Base-by-base conservation (phyloP, 768 basidiomycete species). In the Exsudoporus frostii region DNA sequence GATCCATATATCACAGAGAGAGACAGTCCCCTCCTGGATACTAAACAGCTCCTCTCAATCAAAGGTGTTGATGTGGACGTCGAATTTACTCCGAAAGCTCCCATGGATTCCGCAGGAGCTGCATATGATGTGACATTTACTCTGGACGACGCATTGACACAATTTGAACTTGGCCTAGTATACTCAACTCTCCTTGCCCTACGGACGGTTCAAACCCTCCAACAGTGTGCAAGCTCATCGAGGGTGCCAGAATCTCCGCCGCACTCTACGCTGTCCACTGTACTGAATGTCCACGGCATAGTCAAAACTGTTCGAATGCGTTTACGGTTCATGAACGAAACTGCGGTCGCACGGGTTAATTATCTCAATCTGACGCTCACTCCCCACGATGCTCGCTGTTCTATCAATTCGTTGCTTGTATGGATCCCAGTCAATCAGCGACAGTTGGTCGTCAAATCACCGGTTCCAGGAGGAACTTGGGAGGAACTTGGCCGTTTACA, bases 401-500 rank as follows among this genome's bases (percentile, higher is more conserved):
- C 72, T 45, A 68, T 74, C 62, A 70, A 74, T 37, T 80, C 72
- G 51, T 61, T 73, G n/a, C 65, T 74, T 55, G 73, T 79, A 7
- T 90, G 83, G 69, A 84, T 89, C 13, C 78, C 81, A 27, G 78
- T 84, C 34, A 48, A 64, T 15, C 63, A 65, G 33, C 73, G 72
- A 57, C 55, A 54, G 17, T 74, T 74, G 34, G 34, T 36, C 62
- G 72, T 76, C 50, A 60, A 66, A 7, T 53, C 27, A 25, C 25
- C 70, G 17, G 46, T 60, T 9, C 22, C 37, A 7, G 70, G 65
- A 11, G 76, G 73, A 13, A 74, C 75, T 50, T 95, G 91, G 91
- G 90, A 89, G 53, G 90, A 93, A 64, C 71, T 96, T 5, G 68
- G 78, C 6, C 78, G 79, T 8, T 61, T 95, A 2, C 79, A 80